Evolutionary conservation across 2,329 filamentous ascomycete genomes (phyloP).

Genomic region (Colletotrichum magnum): DNA sequence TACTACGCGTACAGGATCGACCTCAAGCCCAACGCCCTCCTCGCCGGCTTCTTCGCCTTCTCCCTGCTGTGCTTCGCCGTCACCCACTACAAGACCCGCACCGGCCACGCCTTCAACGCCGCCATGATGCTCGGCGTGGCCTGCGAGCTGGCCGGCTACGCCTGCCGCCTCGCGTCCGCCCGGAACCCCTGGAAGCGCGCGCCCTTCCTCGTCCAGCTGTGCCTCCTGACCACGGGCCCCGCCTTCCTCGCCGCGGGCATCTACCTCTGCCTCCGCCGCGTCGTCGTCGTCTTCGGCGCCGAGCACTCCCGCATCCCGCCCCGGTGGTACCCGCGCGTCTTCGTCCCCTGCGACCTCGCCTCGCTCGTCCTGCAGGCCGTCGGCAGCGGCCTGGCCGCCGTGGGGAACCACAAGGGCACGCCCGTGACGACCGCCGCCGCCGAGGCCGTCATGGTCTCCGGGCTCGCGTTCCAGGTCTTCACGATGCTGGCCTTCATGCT

Average conservation of each 20-base stretch:
- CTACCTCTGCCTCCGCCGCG: slow-evolving; percentile 71
- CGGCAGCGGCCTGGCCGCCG: slow-evolving; percentile 69
- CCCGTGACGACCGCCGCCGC: slow-evolving; percentile 53
- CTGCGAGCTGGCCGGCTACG: slow-evolving; percentile 72
- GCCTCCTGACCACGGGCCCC: slow-evolving; percentile 74
- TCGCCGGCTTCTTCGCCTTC: slow-evolving; percentile 64
- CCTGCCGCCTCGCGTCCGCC: slow-evolving; percentile 68
- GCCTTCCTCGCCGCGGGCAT: slow-evolving; percentile 76
- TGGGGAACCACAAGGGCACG: slow-evolving; percentile 54
- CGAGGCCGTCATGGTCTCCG: slow-evolving; percentile 76
- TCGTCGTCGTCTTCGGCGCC: slow-evolving; percentile 62
- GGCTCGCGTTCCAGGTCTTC: slow-evolving; percentile 72
- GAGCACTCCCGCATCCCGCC: slow-evolving; percentile 64
- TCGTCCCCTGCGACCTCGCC: slow-evolving; percentile 74
- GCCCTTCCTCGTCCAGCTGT: slow-evolving; percentile 69
- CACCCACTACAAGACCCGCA: slow-evolving; percentile 59
- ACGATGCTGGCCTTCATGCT: slow-evolving; percentile 69
- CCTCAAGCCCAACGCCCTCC: slow-evolving; percentile 66
- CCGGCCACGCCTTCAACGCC: slow-evolving; percentile 65
- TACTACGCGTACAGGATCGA: slow-evolving; percentile 69
- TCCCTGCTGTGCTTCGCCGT: slow-evolving; percentile 58
- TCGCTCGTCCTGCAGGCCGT: slow-evolving; percentile 72
- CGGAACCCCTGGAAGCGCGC: slow-evolving; percentile 65
- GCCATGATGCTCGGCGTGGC: slow-evolving; percentile 67
- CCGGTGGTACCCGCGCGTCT: slow-evolving; percentile 65